These are phyloP conservation scores for Saccharomycopsis hybrid DNA, from an alignment of 1,139 yeast species.

Conservation along the genomic window DNA sequence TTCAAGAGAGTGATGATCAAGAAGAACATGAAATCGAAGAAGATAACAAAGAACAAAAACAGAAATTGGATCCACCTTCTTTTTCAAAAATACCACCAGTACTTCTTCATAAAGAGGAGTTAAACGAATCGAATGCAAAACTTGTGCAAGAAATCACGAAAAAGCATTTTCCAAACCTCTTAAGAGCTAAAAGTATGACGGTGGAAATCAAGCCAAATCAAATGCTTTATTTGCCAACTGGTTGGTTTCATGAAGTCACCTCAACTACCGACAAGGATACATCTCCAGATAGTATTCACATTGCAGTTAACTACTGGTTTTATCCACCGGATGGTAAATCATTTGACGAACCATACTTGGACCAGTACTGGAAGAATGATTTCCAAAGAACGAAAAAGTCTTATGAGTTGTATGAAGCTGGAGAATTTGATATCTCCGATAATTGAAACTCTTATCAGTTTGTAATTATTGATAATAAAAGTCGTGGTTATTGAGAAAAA, in stretches of 20 bases:
- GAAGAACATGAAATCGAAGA: conserved; percentile 40
- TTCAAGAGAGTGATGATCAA: conserved; percentile 24
- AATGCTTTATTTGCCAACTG: conserved; percentile 64
- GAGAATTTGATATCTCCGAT: neutral
- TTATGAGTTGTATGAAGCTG: conserved; percentile 21
- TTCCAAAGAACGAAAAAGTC: conserved; percentile 35
- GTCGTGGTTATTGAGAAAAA: too few species aligned
- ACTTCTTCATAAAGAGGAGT: conserved; percentile 51
- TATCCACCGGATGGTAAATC: conserved; percentile 47
- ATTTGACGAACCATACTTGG: conserved; percentile 35
- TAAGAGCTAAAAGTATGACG: conserved; percentile 35
- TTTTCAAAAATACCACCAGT: conserved; percentile 59
- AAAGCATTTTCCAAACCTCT: conserved; percentile 41
- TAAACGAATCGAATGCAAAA: conserved; percentile 26
- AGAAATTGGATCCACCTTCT: conserved; percentile 59
- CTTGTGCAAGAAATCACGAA: conserved; percentile 26
- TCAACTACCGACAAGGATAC: conserved; percentile 41
- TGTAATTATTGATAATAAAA: too few species aligned
- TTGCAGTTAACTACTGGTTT: conserved; percentile 71
- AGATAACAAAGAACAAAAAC: conserved; percentile 27
- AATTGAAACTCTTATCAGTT: too few species aligned
- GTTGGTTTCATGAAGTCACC: conserved; percentile 80
- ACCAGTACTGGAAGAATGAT: conserved; percentile 47
- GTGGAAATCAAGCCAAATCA: conserved; percentile 55
- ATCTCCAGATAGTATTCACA: conserved; percentile 36